phyloP scores from a whole-genome alignment of 176 grass and related monocot genomes.

The Avena insularis region DNA sequence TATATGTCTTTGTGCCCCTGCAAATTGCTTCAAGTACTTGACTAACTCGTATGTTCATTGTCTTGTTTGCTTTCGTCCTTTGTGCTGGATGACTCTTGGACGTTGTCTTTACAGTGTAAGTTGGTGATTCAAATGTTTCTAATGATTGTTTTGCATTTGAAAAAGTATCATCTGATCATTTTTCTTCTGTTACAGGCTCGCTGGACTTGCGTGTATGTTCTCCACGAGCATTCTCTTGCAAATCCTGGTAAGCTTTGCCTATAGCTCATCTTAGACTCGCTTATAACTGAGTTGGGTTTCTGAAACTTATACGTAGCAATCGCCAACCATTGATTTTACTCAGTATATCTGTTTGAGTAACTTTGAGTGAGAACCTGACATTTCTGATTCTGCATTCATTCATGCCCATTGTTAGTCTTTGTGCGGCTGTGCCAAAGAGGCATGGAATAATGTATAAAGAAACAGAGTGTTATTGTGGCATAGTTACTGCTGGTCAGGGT shows the following conservation, averaged over 20 bases:
- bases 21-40: conserved; percentile 20
- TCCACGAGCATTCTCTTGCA: conserved; percentile 91
- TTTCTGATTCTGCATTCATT: not conserved
- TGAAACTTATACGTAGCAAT: not conserved
- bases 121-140: not conserved
- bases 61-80: conserved; percentile 15
- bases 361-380: not conserved
- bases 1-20: not conserved
- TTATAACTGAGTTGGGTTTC: not conserved
- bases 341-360: not conserved
- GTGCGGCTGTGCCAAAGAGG: not conserved
- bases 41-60: conserved; percentile 26
- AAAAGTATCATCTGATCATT: not conserved
- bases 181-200: conserved; percentile 62
- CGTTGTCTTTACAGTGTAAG: conserved; percentile 48
- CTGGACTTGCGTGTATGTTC: conserved; percentile 97
- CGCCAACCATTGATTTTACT: not conserved
- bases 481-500: not conserved
- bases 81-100: conserved; percentile 32
- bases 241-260: conserved; percentile 66
- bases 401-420: not conserved
- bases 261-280: not conserved
- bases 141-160: not conserved
- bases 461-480: not conserved
- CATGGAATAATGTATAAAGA: not conserved